Percentiles rank a stretch among this genome's conserved stretches.
Conservation (phyloP, 108 stramenopile species). For the Cyclostephanos tholiformis region DNA sequence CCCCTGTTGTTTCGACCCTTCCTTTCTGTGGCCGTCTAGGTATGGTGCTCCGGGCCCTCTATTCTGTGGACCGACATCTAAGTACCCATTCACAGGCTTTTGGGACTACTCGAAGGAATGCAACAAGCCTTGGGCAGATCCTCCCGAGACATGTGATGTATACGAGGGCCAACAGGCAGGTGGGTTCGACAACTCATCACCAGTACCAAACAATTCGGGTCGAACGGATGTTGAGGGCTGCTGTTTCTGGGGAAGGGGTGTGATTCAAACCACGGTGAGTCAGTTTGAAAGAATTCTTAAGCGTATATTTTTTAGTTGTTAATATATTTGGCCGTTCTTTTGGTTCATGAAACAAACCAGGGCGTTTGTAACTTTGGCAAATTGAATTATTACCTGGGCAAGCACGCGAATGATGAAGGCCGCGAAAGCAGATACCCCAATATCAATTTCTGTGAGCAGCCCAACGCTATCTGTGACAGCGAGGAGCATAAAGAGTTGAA, state of each 20-base stretch:
- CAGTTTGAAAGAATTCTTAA: background rate
- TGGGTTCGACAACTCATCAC: constrained; percentile 22
- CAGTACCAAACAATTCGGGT: constrained; percentile 28
- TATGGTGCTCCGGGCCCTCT: constrained; percentile 51
- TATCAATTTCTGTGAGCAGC: constrained; percentile 37
- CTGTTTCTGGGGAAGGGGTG: constrained; percentile 49
- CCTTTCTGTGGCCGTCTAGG: background rate
- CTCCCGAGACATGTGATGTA: constrained; percentile 23
- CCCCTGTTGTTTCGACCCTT: no score
- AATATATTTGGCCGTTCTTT: no score
- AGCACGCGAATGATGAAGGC: constrained; percentile 19
- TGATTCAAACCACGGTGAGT: constrained; percentile 27
- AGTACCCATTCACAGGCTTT: constrained; percentile 42
- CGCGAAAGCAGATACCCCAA: constrained; percentile 22
- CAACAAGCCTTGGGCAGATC: constrained; percentile 22
- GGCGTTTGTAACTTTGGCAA: constrained; percentile 31
- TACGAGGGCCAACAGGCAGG: constrained; percentile 37
- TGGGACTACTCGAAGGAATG: constrained; percentile 52
- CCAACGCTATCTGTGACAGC: constrained; percentile 27
- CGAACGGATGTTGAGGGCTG: constrained; percentile 46
- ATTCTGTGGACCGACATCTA: constrained; percentile 40
- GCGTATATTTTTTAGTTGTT: background rate
- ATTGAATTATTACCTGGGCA: constrained; percentile 37
- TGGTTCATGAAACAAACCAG: background rate
- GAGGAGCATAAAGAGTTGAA: constrained; percentile 30